phyloP scores from a whole-genome alignment of 192 early-diverging fungal genomes.

The Coemansia sp. region DNA sequence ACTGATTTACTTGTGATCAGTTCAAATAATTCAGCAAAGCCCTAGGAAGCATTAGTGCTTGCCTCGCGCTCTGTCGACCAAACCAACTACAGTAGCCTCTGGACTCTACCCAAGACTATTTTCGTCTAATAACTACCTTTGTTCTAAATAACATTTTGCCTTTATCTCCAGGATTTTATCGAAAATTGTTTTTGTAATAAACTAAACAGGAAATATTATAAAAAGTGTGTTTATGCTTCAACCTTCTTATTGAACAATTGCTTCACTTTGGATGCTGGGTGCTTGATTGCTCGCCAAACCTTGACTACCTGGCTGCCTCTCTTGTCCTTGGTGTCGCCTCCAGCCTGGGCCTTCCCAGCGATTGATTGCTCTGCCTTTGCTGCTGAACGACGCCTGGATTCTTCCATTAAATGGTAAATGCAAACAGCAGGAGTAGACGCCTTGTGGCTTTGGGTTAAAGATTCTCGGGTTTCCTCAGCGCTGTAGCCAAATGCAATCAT shows the following conservation, averaged over 20 bases:
- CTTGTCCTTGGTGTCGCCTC: not conserved
- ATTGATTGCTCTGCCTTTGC: not conserved
- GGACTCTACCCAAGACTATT: not conserved
- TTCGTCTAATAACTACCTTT: too few relatives aligned
- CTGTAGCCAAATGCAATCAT: conserved; percentile 38
- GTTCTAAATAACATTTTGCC: too few relatives aligned
- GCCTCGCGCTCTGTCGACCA: not conserved
- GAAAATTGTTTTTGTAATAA: not conserved
- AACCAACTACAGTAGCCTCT: not conserved
- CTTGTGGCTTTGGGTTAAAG: conserved; percentile 32
- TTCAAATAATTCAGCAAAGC: not conserved
- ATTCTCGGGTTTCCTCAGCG: conserved; percentile 16
- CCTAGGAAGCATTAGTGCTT: not conserved
- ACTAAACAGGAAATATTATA: not conserved
- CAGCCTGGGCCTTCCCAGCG: not conserved
- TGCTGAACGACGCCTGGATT: conserved; percentile 7
- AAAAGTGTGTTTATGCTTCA: not conserved
- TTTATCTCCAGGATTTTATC: too few relatives aligned
- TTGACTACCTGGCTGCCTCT: conserved; percentile 3
- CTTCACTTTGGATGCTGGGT: conserved; percentile 6
- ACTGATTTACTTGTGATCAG: too few relatives aligned
- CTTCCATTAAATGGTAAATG: conserved; percentile 50
- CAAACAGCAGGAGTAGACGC: conserved; percentile 41
- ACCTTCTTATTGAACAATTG: not conserved
- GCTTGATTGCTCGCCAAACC: conserved; percentile 2